Evolutionary conservation across 306 rosid genomes (phyloP), one percentile per base, ranked within the genome.

Genomic region (Canavalia ensiformis): DNA sequence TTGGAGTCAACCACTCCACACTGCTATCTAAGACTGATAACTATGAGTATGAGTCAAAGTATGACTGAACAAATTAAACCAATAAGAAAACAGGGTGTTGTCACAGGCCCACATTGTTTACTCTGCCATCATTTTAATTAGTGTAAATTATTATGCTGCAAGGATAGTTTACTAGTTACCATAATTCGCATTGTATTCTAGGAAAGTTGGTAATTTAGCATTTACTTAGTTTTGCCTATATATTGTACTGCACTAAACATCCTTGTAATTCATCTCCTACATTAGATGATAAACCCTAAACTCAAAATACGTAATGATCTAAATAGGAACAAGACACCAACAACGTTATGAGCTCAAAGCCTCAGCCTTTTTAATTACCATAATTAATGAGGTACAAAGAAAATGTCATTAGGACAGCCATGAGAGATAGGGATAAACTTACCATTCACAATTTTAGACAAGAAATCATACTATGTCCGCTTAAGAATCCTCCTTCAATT

Each of bases 401-500:
- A 11, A 8, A 66, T 70, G 50, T 7, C 42, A 51, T 39, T 33
- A 58, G 44, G 68, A 81, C 29, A 78, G 56, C 52, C 76, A 55
- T 56, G 54, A 75, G 79, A 42, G 29, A 75, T 7, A 41, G 68
- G 41, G 30, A 79, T 10, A 51, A 81, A 75, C 86, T 84, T 77
- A 87, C 86, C 77, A 67, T 68, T 66, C 64, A 46, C 34, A 73
- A 4, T 33, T 68, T 39, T 34, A 76, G 81, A 59, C 85, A 47
- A 11, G 47, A 69, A 62, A 70, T 46, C 67, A 29, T 35, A 8
- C 30, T 12, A 18, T 29, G 67, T 56, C 13, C 50, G 63, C 82
- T 85, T 87, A 92, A 78, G 92, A 90, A 72, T 89, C 91, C 45
- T 78, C 92, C 80, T 88, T 88, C 74, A 79, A 45, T 76, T 94